phyloP scores from a whole-genome alignment of 257 asterid genomes.

The Salvia splendens region DNA sequence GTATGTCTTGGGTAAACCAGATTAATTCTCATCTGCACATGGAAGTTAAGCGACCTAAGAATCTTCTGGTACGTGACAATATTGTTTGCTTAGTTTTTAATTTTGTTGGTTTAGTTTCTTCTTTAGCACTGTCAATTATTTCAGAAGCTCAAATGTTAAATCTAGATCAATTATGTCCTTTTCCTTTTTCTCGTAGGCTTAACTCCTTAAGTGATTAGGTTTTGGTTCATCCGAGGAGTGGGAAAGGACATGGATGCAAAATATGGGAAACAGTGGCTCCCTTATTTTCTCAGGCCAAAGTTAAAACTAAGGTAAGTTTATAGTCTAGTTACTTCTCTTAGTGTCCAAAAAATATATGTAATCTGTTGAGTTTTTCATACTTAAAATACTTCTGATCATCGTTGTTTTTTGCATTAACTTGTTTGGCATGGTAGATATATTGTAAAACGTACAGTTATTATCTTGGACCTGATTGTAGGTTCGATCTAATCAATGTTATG shows the following conservation, averaged over 20 bases:
- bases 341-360: constrained; percentile 13
- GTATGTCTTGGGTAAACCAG: constrained; percentile 69
- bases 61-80: constrained; percentile 70
- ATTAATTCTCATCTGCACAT: constrained; percentile 46
- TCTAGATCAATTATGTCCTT: constrained; percentile 17
- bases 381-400: constrained; percentile 11
- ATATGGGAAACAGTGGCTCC: constrained; percentile 90
- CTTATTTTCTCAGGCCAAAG: constrained; percentile 81
- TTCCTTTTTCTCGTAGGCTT: constrained; percentile 21
- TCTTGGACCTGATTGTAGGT: constrained; percentile 13
- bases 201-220: constrained; percentile 63
- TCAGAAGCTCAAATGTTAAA: constrained; percentile 33
- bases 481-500: constrained; percentile 13
- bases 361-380: neutral
- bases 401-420: constrained; percentile 14
- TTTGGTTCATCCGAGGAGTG: constrained; percentile 90
- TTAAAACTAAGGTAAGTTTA: constrained; percentile 70
- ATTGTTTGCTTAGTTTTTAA: neutral
- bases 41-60: constrained; percentile 70
- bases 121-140: constrained; percentile 19
- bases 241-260: constrained; percentile 78
- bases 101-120: neutral
- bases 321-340: constrained; percentile 5
- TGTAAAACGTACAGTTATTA: neutral
- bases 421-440: constrained; percentile 15